Evolutionary conservation across 2,329 filamentous ascomycete genomes (phyloP).

Genomic region (Tympanopsis confertula): DNA sequence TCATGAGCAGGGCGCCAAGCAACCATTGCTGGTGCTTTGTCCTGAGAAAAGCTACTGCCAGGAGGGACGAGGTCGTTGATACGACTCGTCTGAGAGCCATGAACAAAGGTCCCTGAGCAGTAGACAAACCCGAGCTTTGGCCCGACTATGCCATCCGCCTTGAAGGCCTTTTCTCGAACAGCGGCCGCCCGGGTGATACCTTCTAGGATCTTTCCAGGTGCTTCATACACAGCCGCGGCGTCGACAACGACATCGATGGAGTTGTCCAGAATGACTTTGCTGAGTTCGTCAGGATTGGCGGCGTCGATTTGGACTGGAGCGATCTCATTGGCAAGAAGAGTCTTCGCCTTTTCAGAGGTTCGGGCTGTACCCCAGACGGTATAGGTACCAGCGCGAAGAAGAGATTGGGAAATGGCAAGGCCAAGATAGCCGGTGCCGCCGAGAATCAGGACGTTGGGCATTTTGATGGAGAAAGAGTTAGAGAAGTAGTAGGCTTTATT

Average conservation of each 20-base stretch:
- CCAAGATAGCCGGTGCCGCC: constrained; percentile 4
- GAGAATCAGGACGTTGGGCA: constrained; percentile 4
- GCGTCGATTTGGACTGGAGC: constrained; percentile 1
- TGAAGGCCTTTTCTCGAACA: constrained; percentile 8
- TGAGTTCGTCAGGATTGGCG: constrained; percentile 3
- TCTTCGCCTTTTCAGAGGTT: constrained; percentile 1
- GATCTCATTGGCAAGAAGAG: constrained; percentile 2
- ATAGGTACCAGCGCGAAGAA: constrained; percentile 3
- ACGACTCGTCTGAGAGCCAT: constrained; percentile 13
- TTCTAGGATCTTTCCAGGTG: constrained; percentile 10
- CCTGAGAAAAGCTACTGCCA: constrained; percentile 7
- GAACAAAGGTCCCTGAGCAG: constrained; percentile 21
- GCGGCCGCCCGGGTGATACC: constrained; percentile 9
- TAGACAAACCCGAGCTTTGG: constrained; percentile 25
- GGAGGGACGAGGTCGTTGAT: constrained; percentile 17
- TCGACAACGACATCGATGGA: constrained; percentile 23
- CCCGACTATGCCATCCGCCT: constrained; percentile 7
- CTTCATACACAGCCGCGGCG: constrained; percentile 11
- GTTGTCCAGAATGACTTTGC: constrained; percentile 9
- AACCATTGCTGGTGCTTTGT: constrained; percentile 11
- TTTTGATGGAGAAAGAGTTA: no score
- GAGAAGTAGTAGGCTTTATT: no score
- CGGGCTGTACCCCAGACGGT: constrained; percentile 3
- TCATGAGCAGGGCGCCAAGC: constrained; percentile 18
- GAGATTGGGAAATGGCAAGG: constrained; percentile 2